phyloP scores from a whole-genome alignment of 2,329 filamentous ascomycete genomes.

The Colletotrichum musae region DNA sequence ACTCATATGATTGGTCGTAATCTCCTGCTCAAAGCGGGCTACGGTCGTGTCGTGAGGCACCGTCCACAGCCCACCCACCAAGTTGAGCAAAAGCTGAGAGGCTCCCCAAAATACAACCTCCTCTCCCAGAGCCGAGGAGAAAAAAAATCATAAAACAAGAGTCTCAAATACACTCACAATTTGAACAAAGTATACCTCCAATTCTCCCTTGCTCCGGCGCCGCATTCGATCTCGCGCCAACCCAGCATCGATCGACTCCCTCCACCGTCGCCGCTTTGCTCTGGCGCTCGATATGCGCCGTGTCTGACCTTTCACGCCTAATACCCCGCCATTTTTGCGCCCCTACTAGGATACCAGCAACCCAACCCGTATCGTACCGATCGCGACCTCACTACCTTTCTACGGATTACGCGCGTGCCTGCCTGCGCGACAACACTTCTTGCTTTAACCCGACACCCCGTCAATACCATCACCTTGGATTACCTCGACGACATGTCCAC shows the following conservation, averaged over 20 bases:
- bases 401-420: conserved; percentile 23
- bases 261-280: conserved; percentile 3
- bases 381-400: conserved; percentile 12
- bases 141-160: not conserved
- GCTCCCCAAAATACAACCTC: conserved; percentile 32
- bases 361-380: conserved; percentile 11
- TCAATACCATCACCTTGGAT: conserved; percentile 44
- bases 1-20: conserved; percentile 22
- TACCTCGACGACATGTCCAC: conserved; percentile 64
- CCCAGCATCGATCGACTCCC: conserved; percentile 5
- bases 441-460: conserved; percentile 34
- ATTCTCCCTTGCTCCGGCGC: conserved; percentile 11
- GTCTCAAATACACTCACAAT: too few species aligned
- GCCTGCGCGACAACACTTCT: conserved; percentile 18
- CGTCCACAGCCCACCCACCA: conserved; percentile 39
- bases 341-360: conserved; percentile 29
- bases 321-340: conserved; percentile 40
- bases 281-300: conserved; percentile 39
- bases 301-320: conserved; percentile 31
- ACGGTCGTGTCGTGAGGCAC: conserved; percentile 37
- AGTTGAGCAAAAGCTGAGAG: conserved; percentile 41
- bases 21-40: conserved; percentile 37
- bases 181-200: conserved; percentile 2
- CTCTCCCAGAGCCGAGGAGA: conserved; percentile 19
- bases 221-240: conserved; percentile 17